Conservation (phyloP, 2,329 filamentous ascomycete genomes). For the Penicillium sp. region DNA sequence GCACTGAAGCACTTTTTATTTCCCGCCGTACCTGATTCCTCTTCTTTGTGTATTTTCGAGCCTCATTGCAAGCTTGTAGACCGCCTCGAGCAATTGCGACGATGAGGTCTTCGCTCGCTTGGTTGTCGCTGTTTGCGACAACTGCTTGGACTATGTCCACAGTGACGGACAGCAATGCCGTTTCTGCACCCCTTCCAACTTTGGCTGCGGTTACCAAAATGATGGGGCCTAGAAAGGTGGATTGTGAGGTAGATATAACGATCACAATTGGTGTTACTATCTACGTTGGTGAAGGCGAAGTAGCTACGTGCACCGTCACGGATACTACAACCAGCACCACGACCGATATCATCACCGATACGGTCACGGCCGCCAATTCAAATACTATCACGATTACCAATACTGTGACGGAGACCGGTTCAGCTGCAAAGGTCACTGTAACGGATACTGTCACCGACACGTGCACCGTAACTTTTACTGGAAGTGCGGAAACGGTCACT, state of each 20-base stretch:
- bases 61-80: not conserved
- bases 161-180: not conserved
- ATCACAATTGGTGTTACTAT: slow-evolving; percentile 7
- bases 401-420: not conserved
- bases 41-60: not conserved
- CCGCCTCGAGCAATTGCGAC: not conserved
- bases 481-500: not conserved
- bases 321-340: not conserved
- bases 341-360: not conserved
- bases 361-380: not conserved
- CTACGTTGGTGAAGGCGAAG: slow-evolving; percentile 7
- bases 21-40: not conserved
- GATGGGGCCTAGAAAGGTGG: not conserved
- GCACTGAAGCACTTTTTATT: not conserved
- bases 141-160: not conserved
- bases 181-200: not conserved
- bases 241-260: not conserved
- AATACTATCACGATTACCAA: not conserved
- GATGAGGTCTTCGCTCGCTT: slow-evolving; percentile 11
- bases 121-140: slow-evolving; percentile 14
- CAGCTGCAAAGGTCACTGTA: not conserved
- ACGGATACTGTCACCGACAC: slow-evolving; percentile 2
- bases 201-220: slow-evolving; percentile 1
- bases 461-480: not conserved
- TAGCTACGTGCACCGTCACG: not conserved